Evolutionary conservation across 208 protist genomes (phyloP).

Genomic region (Polymyxa betae): DNA sequence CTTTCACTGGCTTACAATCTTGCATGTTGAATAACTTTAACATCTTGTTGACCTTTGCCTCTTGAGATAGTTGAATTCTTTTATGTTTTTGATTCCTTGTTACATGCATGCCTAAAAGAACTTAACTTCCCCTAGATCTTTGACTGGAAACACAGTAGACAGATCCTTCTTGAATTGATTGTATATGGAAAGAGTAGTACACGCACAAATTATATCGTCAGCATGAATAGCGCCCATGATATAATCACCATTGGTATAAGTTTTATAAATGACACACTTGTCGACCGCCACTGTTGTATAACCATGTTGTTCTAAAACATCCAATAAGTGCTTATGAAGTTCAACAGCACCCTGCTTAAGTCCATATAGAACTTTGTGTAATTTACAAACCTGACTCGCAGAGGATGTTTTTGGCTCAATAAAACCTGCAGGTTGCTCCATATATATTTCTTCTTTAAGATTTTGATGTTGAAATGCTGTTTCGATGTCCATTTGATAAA

Average conservation of each 20-base stretch:
- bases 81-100: neutral
- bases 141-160: neutral
- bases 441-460: neutral
- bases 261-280: neutral
- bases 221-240: neutral
- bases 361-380: neutral
- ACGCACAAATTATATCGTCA: neutral
- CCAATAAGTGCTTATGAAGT: neutral
- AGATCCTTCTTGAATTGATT: neutral
- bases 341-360: neutral
- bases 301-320: neutral
- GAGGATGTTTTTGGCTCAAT: neutral
- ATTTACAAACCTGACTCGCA: neutral
- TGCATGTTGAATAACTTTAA: neutral
- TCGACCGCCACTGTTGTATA: neutral
- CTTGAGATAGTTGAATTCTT: neutral
- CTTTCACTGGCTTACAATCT: neutral
- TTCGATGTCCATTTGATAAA: conserved; percentile 36
- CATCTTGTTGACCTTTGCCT: neutral
- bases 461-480: conserved; percentile 36
- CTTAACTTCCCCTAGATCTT: neutral
- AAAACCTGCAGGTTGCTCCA: conserved; percentile 12
- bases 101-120: neutral
- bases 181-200: neutral
- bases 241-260: neutral